A percentile compares a stretch with the other conserved stretches of the same genome.
phyloP scores from a whole-genome alignment of 768 basidiomycete species.

The Termitomyces sp. region DNA sequence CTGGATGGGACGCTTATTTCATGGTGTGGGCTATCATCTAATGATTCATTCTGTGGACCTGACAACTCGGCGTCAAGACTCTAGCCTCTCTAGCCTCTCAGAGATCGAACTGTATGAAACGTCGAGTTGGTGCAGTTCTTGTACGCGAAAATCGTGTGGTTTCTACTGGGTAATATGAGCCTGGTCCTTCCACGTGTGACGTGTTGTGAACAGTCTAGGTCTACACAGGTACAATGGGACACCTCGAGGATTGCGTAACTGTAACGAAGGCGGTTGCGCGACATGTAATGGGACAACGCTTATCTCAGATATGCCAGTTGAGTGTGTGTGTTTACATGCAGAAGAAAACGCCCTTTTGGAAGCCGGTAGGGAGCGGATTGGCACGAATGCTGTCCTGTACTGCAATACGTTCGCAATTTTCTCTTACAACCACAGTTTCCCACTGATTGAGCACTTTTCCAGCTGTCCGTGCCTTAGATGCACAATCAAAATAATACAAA shows the following conservation, averaged over 20 bases:
- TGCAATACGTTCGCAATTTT: constrained; percentile 83
- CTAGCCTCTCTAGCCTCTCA: constrained; percentile 86
- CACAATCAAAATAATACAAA: constrained; percentile 96
- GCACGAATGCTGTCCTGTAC: constrained; percentile 78
- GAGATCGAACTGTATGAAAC: constrained; percentile 95
- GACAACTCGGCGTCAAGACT: constrained; percentile 44
- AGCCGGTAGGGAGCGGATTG: constrained; percentile 89
- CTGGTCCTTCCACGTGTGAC: neutral
- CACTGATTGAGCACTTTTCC: constrained; percentile 1
- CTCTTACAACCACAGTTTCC: neutral
- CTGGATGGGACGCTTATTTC: constrained; percentile 95
- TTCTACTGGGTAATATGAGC: constrained; percentile 59
- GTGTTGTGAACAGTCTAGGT: constrained; percentile 1
- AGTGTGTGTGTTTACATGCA: constrained; percentile 94
- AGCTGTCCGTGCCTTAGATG: constrained; percentile 99
- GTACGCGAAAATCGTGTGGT: constrained; percentile 80
- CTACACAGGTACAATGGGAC: constrained; percentile 89
- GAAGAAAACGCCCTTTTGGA: constrained; percentile 97
- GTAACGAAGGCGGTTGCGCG: constrained; percentile 85
- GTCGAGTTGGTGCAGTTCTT: constrained; percentile 90
- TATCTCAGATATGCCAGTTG: constrained; percentile 45
- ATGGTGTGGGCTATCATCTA: constrained; percentile 54
- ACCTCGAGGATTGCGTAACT: constrained; percentile 84
- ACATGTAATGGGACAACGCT: constrained; percentile 61
- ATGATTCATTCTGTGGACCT: neutral